phyloP scores from a whole-genome alignment of 2,329 filamentous ascomycete species.

The Pseudodiploospora longispora region DNA sequence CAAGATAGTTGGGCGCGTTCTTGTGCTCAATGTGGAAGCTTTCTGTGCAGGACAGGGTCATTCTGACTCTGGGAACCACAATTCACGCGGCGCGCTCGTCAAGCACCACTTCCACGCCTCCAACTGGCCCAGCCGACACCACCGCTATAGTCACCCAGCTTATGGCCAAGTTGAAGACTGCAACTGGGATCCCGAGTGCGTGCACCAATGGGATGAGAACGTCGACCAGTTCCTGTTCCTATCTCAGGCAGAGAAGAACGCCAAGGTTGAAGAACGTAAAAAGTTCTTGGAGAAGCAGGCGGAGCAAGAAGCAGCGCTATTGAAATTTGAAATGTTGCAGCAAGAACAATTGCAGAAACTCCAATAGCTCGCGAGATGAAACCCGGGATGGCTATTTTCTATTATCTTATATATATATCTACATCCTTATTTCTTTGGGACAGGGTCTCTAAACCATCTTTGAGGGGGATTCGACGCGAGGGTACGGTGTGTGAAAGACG shows the following conservation, averaged over 20 bases:
- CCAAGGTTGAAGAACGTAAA: no score
- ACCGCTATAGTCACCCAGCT: constrained; percentile 57
- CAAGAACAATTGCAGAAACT: no score
- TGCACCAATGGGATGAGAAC: constrained; percentile 57
- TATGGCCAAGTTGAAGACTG: constrained; percentile 64
- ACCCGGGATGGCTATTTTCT: no score
- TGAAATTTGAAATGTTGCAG: no score
- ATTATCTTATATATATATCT: no score
- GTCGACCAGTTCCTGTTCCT: no score
- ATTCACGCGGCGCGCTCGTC: constrained; percentile 56
- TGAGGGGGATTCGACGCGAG: no score
- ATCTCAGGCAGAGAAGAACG: no score
- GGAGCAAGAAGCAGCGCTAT: constrained; percentile 1
- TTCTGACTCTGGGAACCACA: constrained; percentile 63
- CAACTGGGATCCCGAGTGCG: constrained; percentile 60
- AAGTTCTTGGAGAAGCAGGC: not conserved
- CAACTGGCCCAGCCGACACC: constrained; percentile 60
- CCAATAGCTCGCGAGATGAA: no score
- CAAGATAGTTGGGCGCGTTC: constrained; percentile 53
- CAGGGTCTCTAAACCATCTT: no score
- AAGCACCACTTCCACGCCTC: constrained; percentile 71
- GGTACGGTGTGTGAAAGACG: no score
- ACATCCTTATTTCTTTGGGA: no score
- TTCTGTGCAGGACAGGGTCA: constrained; percentile 68
- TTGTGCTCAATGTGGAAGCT: constrained; percentile 63